Percentiles rank a stretch among this genome's conserved stretches.
Evolutionary conservation across 192 early-diverging fungal genomes (phyloP).

Genomic region (Cetraspora pellucida): DNA sequence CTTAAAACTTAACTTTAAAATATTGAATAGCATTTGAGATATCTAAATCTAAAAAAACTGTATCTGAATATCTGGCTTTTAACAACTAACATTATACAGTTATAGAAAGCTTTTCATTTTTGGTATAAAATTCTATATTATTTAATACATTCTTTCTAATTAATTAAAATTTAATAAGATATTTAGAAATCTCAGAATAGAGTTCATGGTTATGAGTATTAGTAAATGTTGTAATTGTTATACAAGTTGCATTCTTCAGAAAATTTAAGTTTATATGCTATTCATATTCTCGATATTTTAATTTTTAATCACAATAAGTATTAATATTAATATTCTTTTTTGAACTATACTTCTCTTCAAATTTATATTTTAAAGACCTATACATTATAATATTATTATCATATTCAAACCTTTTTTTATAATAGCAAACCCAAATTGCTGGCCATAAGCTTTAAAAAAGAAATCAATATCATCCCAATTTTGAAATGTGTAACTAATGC

Average conservation of each 20-base stretch:
- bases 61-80: not conserved
- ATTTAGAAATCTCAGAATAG: too few relatives aligned
- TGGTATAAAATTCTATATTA: too few relatives aligned
- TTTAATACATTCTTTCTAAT: too few relatives aligned
- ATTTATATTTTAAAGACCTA: too few relatives aligned
- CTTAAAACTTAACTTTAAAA: too few relatives aligned
- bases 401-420: too few relatives aligned
- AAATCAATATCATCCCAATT: too few relatives aligned
- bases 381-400: too few relatives aligned
- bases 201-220: not conserved
- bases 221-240: not conserved
- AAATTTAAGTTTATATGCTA: not conserved
- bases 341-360: not conserved
- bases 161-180: too few relatives aligned
- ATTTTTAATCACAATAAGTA: not conserved
- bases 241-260: not conserved
- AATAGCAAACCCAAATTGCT: too few relatives aligned
- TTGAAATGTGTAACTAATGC: too few relatives aligned
- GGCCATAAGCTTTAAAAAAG: too few relatives aligned
- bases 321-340: constrained; percentile 2
- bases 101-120: not conserved
- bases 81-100: not conserved
- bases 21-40: constrained; percentile 12
- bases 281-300: constrained; percentile 8
- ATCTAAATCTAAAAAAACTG: not conserved